Base-by-base conservation (phyloP, 164 flowering plant species). In the Kingdonia uniflora region DNA sequence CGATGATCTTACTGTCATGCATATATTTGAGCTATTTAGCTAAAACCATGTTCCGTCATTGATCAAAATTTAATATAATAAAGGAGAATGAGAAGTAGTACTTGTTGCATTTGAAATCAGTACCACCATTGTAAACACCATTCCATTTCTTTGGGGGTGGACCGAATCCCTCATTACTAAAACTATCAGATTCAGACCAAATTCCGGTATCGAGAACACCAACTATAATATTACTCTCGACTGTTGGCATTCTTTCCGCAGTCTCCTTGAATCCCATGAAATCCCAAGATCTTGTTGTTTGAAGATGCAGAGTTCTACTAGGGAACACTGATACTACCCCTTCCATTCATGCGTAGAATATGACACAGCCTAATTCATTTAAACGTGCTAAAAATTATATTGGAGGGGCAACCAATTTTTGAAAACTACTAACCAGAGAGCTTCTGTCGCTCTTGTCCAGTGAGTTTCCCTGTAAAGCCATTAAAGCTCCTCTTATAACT, bases 261-360 rank as follows among this genome's bases (percentile, higher is more conserved):
- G 35, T 47, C 10, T 61, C 47, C 10, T n/a, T n/a, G n/a, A n/a
- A n/a, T n/a, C n/a, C n/a, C n/a, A n/a, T n/a, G n/a, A n/a, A n/a
- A n/a, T n/a, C 76, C 80, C 80, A 76, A 0, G 80, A 73, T 57
- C 78, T 66, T 33, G 78, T 71, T 0, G 80, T 76, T 0, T 61
- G 72, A 29, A 52, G 66, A 0, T 69, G 49, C 0, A 61, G 26
- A 23, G 7, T 48, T 22, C 1, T 43, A 14, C 49, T 68, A 11
- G 71, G 75, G 25, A 76, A 71, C 26, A 73, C 66, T 0, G 75
- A 71, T 0, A 72, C 64, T 0, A 76, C 71, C 0, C 41, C 65
- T 13, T 69, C 46, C 74, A 49, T 63, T 12, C 33, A 69, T 68
- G 54, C 48, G 16, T 41, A 41, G 14, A 41, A 4, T n/a, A n/a